Percentiles rank a stretch among this genome's conserved stretches.
Conservation (phyloP, 2,329 filamentous ascomycete species). For the Albifimbria verrucaria region DNA sequence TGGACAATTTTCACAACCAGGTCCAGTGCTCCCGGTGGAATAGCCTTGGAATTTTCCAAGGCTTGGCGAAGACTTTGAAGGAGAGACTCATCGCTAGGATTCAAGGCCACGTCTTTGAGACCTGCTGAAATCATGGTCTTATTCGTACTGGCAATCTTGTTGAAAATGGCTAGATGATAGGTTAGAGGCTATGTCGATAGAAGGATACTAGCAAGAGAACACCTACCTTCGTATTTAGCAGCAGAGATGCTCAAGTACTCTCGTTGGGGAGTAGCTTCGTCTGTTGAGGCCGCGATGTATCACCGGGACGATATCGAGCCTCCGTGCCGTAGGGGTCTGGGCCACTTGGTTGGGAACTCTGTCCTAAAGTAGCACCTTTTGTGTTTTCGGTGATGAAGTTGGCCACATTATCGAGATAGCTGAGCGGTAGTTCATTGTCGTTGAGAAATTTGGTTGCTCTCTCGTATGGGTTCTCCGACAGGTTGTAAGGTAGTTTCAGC, state of each 20-base stretch:
- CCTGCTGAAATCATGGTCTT: constrained; percentile 67
- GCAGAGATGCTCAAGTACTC: constrained; percentile 74
- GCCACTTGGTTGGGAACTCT: constrained; percentile 46
- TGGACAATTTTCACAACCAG: constrained; percentile 71
- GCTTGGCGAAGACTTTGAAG: constrained; percentile 60
- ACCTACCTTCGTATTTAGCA: constrained; percentile 61
- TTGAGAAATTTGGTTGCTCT: constrained; percentile 86
- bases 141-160: constrained; percentile 75
- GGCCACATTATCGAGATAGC: constrained; percentile 86
- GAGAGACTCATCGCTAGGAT: constrained; percentile 64
- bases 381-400: constrained; percentile 92
- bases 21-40: constrained; percentile 51
- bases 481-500: constrained; percentile 90
- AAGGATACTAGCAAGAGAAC: not conserved
- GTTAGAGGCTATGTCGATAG: not conserved
- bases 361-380: constrained; percentile 78
- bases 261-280: constrained; percentile 72
- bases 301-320: constrained; percentile 71
- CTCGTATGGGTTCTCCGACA: constrained; percentile 89
- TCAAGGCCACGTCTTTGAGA: constrained; percentile 70
- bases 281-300: constrained; percentile 32
- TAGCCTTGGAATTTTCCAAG: constrained; percentile 56
- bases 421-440: constrained; percentile 82
- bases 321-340: constrained; percentile 77
- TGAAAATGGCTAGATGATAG: constrained; percentile 57